Base-by-base conservation (phyloP, 1,284 basidiomycete genomes). In the Irpex sp. region DNA sequence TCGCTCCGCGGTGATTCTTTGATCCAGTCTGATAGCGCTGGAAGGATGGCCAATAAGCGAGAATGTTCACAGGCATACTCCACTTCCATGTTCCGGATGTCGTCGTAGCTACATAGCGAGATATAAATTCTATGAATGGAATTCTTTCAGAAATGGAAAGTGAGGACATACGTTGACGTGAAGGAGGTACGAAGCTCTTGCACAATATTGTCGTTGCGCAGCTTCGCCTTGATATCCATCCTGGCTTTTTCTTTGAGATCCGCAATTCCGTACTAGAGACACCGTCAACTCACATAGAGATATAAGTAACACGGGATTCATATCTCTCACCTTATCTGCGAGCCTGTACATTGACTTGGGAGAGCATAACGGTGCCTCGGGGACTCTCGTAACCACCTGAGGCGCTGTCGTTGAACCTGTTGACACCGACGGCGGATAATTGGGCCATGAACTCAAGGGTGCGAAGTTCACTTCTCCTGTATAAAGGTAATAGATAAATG, bases 281-380 rank as follows among this genome's bases (percentile, higher is more conserved):
- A 31, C 31, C 31, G 31, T 31, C 31, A 31, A 31, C 31, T 31
- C 31, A 31, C 31, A 31, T 31, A 31, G 31, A 31, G 31, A 31
- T 31, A 31, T 4, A 31, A 31, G 31, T 46, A 46, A 46, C 11
- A 13, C 11, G 13, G n/a, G 43, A 46, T 13, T 11, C 43, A 46
- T 13, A 17, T 11, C 7, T 13, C 43, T 13, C 13, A 68, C 67
- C 59, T 64, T 68, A 1, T 68, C 62, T 3, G 67, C 67, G 3
- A 68, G 60, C 7, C 67, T 57, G 35, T 67, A 68, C 64, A 68
- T 67, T 2, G 67, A 68, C 59, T 68, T 68, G 65, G 5, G 68
- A 50, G 49, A 50, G 17, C 49, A 50, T 21, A n/a, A 19, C 19
- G 49, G 49, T 8, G 49, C 49, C n/a, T 43, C 39, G 39, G 39